Conservation (phyloP, 345 rosid species). For the Rhodamnia argentea region DNA sequence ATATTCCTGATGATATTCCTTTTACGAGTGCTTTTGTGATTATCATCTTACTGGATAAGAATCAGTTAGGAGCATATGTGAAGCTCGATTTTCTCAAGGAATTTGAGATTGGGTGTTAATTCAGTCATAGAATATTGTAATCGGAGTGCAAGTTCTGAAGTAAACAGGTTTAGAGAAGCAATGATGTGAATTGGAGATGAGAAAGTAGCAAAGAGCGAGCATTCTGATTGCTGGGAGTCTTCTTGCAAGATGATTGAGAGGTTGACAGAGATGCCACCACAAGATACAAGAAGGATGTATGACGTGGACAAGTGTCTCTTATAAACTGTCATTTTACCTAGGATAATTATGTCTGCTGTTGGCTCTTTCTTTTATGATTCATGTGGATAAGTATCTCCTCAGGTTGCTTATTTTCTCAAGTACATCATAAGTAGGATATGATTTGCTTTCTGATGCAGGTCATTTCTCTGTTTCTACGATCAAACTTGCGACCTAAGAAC, state of each 20-base stretch:
- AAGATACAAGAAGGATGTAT: background rate
- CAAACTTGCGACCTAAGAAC: conserved; percentile 40
- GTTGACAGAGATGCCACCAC: background rate
- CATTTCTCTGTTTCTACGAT: conserved; percentile 65
- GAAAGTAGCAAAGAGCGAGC: background rate
- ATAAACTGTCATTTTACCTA: background rate
- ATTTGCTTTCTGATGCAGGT: conserved; percentile 47
- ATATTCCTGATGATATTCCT: background rate
- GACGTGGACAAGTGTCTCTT: background rate
- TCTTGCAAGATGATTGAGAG: background rate
- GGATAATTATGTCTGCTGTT: background rate
- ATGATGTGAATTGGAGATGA: background rate
- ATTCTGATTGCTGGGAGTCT: background rate
- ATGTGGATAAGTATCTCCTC: background rate
- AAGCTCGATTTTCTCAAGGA: background rate
- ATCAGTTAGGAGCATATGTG: background rate
- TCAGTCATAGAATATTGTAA: background rate
- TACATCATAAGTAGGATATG: background rate
- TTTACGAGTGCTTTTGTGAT: background rate
- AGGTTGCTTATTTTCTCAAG: background rate
- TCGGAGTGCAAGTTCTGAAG: background rate
- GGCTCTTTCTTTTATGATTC: background rate
- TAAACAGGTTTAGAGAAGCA: background rate
- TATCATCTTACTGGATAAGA: background rate
- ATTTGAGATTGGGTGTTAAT: background rate